Evolutionary conservation across 148 eudicot genomes (phyloP), one percentile per base, ranked within the genome.

Genomic region (Cornus kousa): DNA sequence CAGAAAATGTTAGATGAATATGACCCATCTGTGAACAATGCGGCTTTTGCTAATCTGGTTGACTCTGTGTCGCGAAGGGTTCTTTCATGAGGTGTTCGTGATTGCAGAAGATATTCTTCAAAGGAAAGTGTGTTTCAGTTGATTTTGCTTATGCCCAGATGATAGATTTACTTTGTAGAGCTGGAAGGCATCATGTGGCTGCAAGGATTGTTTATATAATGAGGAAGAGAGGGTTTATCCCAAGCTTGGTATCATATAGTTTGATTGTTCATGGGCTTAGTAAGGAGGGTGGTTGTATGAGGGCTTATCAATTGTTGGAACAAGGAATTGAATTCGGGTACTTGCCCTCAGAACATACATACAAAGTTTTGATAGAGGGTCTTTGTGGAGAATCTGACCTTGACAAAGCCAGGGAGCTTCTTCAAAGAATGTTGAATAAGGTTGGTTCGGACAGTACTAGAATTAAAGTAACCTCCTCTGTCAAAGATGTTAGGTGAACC

Each of bases 231-330:
- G 96, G 97, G 20, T 83, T 84, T 64, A 82, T 39, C 9, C 97
- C 97, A 48, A 89, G 97, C 75, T 78, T 76, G 31, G 83, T 83
- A 50, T 89, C 92, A 7, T 95, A 93, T 84, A 91, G 93, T 83
- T 82, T 88, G 73, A 87, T 92, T 60, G 83, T 95, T 48, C 97
- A 95, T 80, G 99, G 99, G 19, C 81, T 93, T 32, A 79, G 92
- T 64, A 86, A 80, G 78, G 90, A 87, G 40, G 90, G 90, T 37
- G 92, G 94, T 57, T 91, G 85, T 87, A 90, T 93, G 88, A 90
- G 99, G 87, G 99, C 97, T 59, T 95, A 85, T 78, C 99, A 95
- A 77, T 82, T 95, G 80, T 84, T 93, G 83, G 91, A 91, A 87
- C 92, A 93, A 82, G 99, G 97, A 74, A 80, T 80, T 68, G 70